Percentiles rank a stretch among this genome's conserved stretches.
phyloP scores from a whole-genome alignment of 2,329 filamentous ascomycete genomes.

The Fusarium algeriense region DNA sequence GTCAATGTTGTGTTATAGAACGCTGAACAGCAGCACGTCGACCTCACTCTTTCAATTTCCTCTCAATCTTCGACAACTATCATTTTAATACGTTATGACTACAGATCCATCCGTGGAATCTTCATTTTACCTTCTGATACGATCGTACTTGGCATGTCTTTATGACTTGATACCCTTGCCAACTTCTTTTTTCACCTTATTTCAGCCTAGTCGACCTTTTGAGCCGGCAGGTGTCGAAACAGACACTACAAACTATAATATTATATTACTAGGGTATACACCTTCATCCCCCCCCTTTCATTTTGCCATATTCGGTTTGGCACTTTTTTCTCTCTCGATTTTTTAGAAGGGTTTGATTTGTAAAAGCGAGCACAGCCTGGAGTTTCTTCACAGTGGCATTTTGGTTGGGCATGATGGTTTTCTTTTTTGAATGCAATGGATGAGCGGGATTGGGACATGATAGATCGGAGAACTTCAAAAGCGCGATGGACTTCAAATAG shows the following conservation, averaged over 20 bases:
- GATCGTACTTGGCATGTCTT: conserved; percentile 37
- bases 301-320: conserved; percentile 11
- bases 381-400: conserved; percentile 37
- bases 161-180: conserved; percentile 47
- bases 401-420: conserved; percentile 14
- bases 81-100: conserved; percentile 36
- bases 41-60: neutral
- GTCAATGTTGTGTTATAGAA: conserved; percentile 39
- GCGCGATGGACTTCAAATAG: neutral
- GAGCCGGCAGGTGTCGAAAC: conserved; percentile 1
- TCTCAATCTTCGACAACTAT: conserved; percentile 4
- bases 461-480: neutral
- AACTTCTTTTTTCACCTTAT: conserved; percentile 9
- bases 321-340: conserved; percentile 8
- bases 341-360: conserved; percentile 27
- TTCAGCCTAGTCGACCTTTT: neutral
- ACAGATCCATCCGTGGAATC: conserved; percentile 22
- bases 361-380: conserved; percentile 42
- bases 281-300: neutral
- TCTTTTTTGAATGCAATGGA: conserved; percentile 5
- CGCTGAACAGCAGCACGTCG: neutral
- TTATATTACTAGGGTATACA: conserved; percentile 1
- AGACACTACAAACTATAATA: conserved; percentile 34
- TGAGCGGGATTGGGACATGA: neutral
- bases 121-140: conserved; percentile 31